Base-by-base conservation (phyloP, 192 early-diverging fungal genomes). In the Gaertneriomyces semiglobifer region DNA sequence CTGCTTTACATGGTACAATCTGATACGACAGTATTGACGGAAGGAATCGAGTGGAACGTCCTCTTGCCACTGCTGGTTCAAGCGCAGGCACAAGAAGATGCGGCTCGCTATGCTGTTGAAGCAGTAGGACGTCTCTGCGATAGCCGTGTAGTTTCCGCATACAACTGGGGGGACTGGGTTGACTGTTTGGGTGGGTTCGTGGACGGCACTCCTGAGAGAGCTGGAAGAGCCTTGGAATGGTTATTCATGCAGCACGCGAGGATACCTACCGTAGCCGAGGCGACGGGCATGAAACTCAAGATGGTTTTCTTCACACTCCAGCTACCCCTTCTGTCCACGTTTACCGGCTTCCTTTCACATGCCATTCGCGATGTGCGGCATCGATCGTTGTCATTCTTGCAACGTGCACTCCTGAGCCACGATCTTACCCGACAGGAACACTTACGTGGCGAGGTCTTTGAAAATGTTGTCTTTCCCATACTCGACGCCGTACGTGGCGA, bases 401-500 rank as follows among this genome's bases (percentile, higher is more conserved):
- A 97, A 74, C 80, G 91, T 12, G 82, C 88, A 0, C 69, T 95
- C 14, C 74, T 91, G 0, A 76, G 86, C 19, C 74, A 87, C 10
- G 83, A 90, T 53, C 68, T 86, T 8, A 33, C 25, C 25, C 25
- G 25, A 33, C 25, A 33, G 25, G 72, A 75, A 53, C 39, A 65
- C 6, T 54, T 43, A 5, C 58, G 53, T 41, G 7, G 40, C 9
- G 74, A 86, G 6, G 82, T 84, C 5, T 93, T 98, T 76, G 89
- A 91, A 66, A 88, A 88, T 39, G 90, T 95, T 12, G 65, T 98
- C 58, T 93, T 98, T 74, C 93, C 93, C 41, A 67, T 95, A 50
- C 80, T 98, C 56, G 90, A 93, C 52, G 85, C 91, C 73, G 70
- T 98, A 6, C 56, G 58, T 25, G 87, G 85, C 9, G 85, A 88